These are phyloP conservation scores for Trifolium subterraneum DNA, from an alignment of 306 rosid genomes.

Conservation along the genomic window DNA sequence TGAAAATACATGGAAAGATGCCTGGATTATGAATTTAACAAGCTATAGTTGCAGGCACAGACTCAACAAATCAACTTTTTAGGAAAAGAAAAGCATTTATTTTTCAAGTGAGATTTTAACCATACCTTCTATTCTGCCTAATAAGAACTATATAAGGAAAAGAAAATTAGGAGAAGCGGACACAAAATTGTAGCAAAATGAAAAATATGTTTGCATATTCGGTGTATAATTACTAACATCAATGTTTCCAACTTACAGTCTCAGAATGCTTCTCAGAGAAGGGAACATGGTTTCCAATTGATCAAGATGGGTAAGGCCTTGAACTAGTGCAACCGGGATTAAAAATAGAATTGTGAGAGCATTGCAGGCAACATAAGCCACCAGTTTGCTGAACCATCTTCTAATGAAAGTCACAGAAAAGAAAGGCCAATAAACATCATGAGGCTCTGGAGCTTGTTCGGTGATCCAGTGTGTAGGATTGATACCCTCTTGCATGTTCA, in stretches of 20 bases:
- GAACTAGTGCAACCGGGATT: constrained; percentile 78
- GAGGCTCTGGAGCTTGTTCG: constrained; percentile 85
- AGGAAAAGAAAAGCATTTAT: not conserved
- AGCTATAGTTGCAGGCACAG: too few species aligned
- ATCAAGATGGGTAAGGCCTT: constrained; percentile 74
- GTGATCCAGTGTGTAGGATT: constrained; percentile 83
- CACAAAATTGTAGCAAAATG: not conserved
- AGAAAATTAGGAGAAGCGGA: too few species aligned
- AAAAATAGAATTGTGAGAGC: constrained; percentile 72
- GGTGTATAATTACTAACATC: constrained; percentile 7
- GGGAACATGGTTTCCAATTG: constrained; percentile 78
- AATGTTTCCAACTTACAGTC: constrained; percentile 59
- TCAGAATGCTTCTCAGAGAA: constrained; percentile 56
- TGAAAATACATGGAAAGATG: constrained; percentile 8
- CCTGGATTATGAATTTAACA: not conserved
- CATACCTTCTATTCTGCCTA: too few species aligned
- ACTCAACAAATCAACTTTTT: too few species aligned
- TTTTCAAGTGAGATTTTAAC: not conserved
- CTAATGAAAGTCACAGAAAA: constrained; percentile 67
- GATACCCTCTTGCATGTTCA: constrained; percentile 68
- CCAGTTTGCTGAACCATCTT: constrained; percentile 67
- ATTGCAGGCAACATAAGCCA: constrained; percentile 57
- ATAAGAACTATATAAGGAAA: too few species aligned
- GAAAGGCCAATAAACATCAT: constrained; percentile 85
- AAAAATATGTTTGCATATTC: not conserved